Evolutionary conservation across 2,329 filamentous ascomycete species (phyloP).

Genomic region (Thielaviopsis cerberus): DNA sequence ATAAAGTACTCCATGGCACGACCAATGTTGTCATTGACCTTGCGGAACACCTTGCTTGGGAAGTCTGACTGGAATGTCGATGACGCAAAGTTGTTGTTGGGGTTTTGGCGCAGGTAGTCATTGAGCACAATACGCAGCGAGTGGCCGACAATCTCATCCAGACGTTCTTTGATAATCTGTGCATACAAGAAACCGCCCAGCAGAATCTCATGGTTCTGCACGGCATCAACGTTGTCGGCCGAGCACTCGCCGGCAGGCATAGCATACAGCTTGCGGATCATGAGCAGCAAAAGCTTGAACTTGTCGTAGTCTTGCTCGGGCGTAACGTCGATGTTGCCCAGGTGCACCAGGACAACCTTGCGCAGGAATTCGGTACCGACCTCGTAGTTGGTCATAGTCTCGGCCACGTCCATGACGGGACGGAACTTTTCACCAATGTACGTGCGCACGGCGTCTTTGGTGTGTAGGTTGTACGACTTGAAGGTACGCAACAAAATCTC

Average conservation of each 20-base stretch:
- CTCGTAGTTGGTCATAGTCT: constrained; percentile 71
- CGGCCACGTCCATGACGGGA: constrained; percentile 65
- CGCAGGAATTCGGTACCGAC: constrained; percentile 81
- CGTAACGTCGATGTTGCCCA: constrained; percentile 71
- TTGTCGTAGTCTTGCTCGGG: constrained; percentile 77
- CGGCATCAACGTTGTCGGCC: constrained; percentile 87
- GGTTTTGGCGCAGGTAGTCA: constrained; percentile 36
- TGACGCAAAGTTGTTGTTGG: constrained; percentile 56
- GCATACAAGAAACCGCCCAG: constrained; percentile 86
- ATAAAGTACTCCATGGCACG: constrained; percentile 84
- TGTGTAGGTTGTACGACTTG: constrained; percentile 75
- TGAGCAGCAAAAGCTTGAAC: constrained; percentile 83
- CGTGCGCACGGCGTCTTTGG: constrained; percentile 59
- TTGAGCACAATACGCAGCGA: constrained; percentile 33
- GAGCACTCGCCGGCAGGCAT: constrained; percentile 83
- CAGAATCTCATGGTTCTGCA: constrained; percentile 88
- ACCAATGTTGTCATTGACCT: constrained; percentile 76
- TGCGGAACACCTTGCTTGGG: constrained; percentile 54
- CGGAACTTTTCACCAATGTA: constrained; percentile 86
- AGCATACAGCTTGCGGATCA: constrained; percentile 88
- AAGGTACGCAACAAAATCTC: constrained; percentile 84
- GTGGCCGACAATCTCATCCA: constrained; percentile 67
- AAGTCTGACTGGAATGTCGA: constrained; percentile 67
- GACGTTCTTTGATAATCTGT: constrained; percentile 83
- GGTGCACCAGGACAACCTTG: constrained; percentile 76